Evolutionary conservation across 768 basidiomycete species (phyloP), one percentile per base, ranked within the genome.

Genomic region (Leccinum longicurvipes): DNA sequence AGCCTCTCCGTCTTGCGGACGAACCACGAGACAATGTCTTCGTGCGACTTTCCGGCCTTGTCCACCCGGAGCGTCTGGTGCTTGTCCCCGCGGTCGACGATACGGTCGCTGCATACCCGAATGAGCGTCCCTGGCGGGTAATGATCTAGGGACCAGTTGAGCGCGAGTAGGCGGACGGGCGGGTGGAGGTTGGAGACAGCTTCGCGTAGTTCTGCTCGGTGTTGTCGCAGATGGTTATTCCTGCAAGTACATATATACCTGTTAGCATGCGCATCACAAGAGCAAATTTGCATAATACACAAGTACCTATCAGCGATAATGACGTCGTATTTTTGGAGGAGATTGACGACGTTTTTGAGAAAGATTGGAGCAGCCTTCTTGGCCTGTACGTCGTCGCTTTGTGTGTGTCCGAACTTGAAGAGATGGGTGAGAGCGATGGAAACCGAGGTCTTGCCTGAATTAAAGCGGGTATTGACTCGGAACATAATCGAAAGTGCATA

Each of bases 291-390:
- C 48, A 11, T 3, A 25, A 25, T 3, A 25, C 3, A 25, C 25
- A 72, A 84, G 52, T 61, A 93, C 94, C 91, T 91, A 73, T 98
- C 96, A 24, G 95, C 94, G 59, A 91, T 91, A 24, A 98, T 94
- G 1, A 98, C 82, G 56, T 89, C 79, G 48, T 89, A 74, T 1
- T 68, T 76, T 51, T 80, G 67, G 23, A 97, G 75, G 1, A 89
- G 77, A 0, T 75, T 67, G 15, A 73, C 64, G 34, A 97, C 89
- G 56, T 91, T 94, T 68, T 77, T 84, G 52, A 91, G 65, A 68
- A 96, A 96, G 3, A 67, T 58, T 0, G 85, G 78, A 1, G 79
- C 92, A 2, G 87, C 51, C 68, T 86, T 93, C 74, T 93, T 97
- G 34, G 70, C 79, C 39, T 77, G 75, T 3, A 98, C 80, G 65